These are phyloP conservation scores for Tolypocladium ovalisporum DNA, from an alignment of 2,329 filamentous ascomycete species.

Conservation along the genomic window DNA sequence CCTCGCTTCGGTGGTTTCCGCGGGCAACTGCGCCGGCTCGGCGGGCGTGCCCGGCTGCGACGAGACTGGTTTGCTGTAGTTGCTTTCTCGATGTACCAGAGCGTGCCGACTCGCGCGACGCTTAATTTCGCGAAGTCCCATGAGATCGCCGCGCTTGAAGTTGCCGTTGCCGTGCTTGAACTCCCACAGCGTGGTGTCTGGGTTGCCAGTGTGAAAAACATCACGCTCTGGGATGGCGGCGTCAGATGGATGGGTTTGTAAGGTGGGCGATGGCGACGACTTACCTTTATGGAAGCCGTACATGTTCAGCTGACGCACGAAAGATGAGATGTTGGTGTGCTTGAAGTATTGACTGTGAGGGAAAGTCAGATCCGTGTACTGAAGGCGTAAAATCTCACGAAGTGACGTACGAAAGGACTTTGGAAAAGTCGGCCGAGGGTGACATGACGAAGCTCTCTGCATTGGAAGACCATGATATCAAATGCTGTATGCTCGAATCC, in stretches of 20 bases:
- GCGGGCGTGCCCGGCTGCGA: conserved; percentile 79
- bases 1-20: conserved; percentile 67
- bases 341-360: conserved; percentile 89
- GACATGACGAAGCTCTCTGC: conserved; percentile 99
- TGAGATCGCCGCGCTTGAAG: conserved; percentile 89
- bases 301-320: conserved; percentile 97
- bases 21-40: conserved; percentile 60
- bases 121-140: conserved; percentile 89
- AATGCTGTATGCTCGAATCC: conserved; percentile 80
- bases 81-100: conserved; percentile 86
- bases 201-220: conserved; percentile 90
- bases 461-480: conserved; percentile 91
- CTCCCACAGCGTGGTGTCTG: conserved; percentile 92
- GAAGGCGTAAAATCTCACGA: neutral
- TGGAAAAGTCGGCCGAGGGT: conserved; percentile 92
- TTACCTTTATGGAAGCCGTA: conserved; percentile 98
- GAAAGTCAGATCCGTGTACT: conserved; percentile 2
- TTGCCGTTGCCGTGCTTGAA: conserved; percentile 97
- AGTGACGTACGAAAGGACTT: conserved; percentile 78
- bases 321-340: conserved; percentile 97
- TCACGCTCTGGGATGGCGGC: conserved; percentile 63
- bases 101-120: conserved; percentile 86
- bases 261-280: conserved; percentile 3
- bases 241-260: neutral
- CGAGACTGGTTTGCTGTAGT: conserved; percentile 59